Evolutionary conservation across 352 stramenopile genomes (phyloP), one percentile per base, ranked within the genome.

Genomic region (Aphanomyces invadans): DNA sequence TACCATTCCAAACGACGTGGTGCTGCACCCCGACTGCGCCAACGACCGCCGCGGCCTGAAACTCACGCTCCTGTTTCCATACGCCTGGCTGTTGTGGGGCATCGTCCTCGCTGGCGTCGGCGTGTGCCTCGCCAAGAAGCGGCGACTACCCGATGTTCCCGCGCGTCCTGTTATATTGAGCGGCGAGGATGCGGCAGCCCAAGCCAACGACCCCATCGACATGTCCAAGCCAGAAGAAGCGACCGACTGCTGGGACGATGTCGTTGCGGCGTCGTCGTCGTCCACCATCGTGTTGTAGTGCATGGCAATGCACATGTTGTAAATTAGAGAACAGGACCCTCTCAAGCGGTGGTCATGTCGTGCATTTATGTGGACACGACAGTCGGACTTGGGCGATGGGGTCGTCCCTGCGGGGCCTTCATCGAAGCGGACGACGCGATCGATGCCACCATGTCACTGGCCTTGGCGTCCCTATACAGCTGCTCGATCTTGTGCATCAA

Each of bases 41-140:
- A 65, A 81, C 55, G 79, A 90, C 63, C 78, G 73, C 68, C 38
- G 71, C 3, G 83, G 84, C 7, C 81, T 95, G 54, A 77, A 77
- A 19, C 51, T 88, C 33, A 80, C 89, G 70, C 73, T 95, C 54
- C 69, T 91, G 1, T 89, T 95, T 31, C 74, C 81, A 2, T 73
- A 88, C 7, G 64, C 88, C 42, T 92, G 84, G 84, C 56, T 92
- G n/a, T 42, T 71, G 12, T 93, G 82, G 84, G 80, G 73, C 28
- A 75, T 91, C 0, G 42, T 88, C 28, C 65, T 90, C 15, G 49
- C 49, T 5, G 49, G 19, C 19, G 29, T 57, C 49, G 49, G 49
- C 1, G 49, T 57, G 19, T 52, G 33, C 7, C 42, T 65, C n/a
- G 59, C 59, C 5, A 21, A 29, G 7, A 29, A 32, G 15, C 49